Evolutionary conservation across 352 stramenopile genomes (phyloP).

Genomic region (Phytophthora capsici): DNA sequence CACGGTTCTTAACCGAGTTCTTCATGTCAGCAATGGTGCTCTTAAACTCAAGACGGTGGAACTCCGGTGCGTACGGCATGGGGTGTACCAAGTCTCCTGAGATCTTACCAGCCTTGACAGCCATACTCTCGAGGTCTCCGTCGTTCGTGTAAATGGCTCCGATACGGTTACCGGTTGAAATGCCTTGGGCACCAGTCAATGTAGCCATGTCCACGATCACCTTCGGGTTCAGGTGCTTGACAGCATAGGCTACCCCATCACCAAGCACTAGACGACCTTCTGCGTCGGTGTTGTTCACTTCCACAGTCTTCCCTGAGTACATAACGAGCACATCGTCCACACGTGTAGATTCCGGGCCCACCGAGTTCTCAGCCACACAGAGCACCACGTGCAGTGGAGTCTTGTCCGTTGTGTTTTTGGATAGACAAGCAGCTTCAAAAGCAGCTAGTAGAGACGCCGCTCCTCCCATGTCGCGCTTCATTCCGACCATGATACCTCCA

Average conservation of each 20-base stretch:
- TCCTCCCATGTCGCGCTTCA: constrained; percentile 96
- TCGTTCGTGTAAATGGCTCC: constrained; percentile 93
- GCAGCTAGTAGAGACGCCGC: constrained; percentile 63
- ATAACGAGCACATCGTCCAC: constrained; percentile 95
- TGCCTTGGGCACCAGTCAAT: constrained; percentile 94
- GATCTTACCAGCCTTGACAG: constrained; percentile 80
- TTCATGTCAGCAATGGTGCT: constrained; percentile 97
- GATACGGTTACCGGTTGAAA: constrained; percentile 93
- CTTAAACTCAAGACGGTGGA: constrained; percentile 93
- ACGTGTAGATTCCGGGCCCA: constrained; percentile 87
- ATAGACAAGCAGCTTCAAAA: constrained; percentile 86
- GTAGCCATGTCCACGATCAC: constrained; percentile 97
- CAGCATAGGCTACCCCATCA: constrained; percentile 94
- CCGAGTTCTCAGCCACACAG: constrained; percentile 95
- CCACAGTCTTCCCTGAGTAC: constrained; percentile 96
- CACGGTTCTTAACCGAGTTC: constrained; percentile 95
- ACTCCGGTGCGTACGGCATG: constrained; percentile 94
- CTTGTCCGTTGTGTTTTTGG: constrained; percentile 89
- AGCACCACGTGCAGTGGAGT: constrained; percentile 89
- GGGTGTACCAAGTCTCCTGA: constrained; percentile 94
- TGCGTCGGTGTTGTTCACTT: constrained; percentile 98
- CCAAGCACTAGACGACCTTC: constrained; percentile 95
- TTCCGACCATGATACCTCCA: constrained; percentile 86
- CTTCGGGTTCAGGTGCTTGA: constrained; percentile 89
- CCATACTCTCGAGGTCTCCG: constrained; percentile 85